phyloP scores from a whole-genome alignment of 257 asterid genomes.

The Ligustrum vulgare region DNA sequence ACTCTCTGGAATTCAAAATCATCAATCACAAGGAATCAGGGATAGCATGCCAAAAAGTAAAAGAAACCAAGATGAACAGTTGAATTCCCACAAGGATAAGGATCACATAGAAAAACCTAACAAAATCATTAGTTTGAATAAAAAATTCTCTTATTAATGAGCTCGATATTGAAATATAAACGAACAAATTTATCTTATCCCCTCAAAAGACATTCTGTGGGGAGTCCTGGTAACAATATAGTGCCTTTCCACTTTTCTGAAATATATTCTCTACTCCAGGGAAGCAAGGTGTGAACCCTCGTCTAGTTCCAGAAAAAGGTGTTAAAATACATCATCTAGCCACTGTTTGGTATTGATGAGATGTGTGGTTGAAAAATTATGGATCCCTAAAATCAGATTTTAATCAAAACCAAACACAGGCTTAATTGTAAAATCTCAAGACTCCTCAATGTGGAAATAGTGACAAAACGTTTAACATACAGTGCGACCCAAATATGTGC shows the following conservation, averaged over 20 bases:
- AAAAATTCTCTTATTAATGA: neutral
- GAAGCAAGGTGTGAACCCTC: neutral
- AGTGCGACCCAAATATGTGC: neutral
- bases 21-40: too few species aligned
- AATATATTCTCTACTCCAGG: conserved; percentile 11
- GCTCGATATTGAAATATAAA: neutral
- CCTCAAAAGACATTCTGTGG: neutral
- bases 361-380: too few species aligned
- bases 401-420: too few species aligned
- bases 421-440: neutral
- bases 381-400: too few species aligned
- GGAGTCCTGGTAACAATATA: neutral
- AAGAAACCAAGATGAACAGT: neutral
- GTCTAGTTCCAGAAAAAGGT: neutral
- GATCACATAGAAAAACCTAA: neutral
- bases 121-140: neutral
- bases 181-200: conserved; percentile 3
- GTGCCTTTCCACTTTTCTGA: neutral
- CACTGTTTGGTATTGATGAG: too few species aligned
- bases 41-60: neutral
- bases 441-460: neutral
- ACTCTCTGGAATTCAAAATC: conserved; percentile 51
- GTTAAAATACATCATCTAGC: neutral
- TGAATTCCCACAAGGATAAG: neutral
- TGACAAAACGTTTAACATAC: neutral